Conservation (phyloP, 371 early-diverging fungal genomes). For the Mucor circinelloides region DNA sequence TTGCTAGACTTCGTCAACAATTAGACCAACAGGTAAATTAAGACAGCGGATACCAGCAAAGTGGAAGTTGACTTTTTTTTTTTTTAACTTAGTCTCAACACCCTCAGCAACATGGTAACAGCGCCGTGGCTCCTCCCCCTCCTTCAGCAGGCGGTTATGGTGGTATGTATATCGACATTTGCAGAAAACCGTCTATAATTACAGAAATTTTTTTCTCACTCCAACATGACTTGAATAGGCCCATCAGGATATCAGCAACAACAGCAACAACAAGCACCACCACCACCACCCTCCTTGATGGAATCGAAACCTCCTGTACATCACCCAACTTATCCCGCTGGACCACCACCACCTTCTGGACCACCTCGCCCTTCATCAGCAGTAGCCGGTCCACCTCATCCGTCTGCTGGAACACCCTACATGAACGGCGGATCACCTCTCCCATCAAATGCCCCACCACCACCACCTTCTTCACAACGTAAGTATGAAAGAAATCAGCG, state of each 20-base stretch:
- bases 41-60: background rate
- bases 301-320: slow-evolving; percentile 34
- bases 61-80: background rate
- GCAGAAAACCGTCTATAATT: background rate
- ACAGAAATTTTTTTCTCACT: background rate
- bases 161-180: slow-evolving; percentile 1
- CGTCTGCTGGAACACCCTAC: slow-evolving; percentile 34
- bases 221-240: slow-evolving; percentile 17
- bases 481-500: slow-evolving; percentile 1
- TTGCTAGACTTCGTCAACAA: slow-evolving; percentile 50
- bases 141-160: slow-evolving; percentile 15
- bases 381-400: slow-evolving; percentile 32
- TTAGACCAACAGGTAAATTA: slow-evolving; percentile 42
- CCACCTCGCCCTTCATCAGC: slow-evolving; percentile 23
- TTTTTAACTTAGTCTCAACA: slow-evolving; percentile 11
- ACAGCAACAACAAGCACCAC: slow-evolving; percentile 11
- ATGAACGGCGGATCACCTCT: slow-evolving; percentile 46
- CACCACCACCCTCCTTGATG: slow-evolving; percentile 29
- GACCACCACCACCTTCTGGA: slow-evolving; percentile 20
- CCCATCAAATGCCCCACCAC: slow-evolving; percentile 43
- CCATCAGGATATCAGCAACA: slow-evolving; percentile 24
- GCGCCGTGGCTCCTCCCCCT: slow-evolving; percentile 24
- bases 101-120: slow-evolving; percentile 21
- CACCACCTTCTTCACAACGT: slow-evolving; percentile 30
- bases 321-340: slow-evolving; percentile 27